Evolutionary conservation across 164 flowering plant species (phyloP).

Genomic region (Annona squamosa): DNA sequence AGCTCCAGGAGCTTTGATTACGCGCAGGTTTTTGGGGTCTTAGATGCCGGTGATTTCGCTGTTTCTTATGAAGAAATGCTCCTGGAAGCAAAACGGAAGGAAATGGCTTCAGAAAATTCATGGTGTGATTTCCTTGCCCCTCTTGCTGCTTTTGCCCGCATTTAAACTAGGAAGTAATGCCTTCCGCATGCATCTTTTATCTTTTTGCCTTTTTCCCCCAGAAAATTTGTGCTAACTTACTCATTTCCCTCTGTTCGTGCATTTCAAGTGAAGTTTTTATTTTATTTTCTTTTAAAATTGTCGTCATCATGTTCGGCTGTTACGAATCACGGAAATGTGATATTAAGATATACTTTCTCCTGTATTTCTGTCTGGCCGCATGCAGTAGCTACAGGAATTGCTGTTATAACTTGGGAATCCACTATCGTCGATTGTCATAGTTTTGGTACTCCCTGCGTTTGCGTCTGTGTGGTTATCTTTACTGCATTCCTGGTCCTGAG

Average conservation of each 20-base stretch:
- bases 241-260: background rate
- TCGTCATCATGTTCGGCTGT: background rate
- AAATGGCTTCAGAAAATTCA: slow-evolving; percentile 1
- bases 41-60: slow-evolving; percentile 28
- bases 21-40: slow-evolving; percentile 51
- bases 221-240: background rate
- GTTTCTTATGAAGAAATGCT: slow-evolving; percentile 46
- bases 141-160: background rate
- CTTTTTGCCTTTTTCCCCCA: background rate
- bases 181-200: background rate
- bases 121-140: background rate
- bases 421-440: background rate
- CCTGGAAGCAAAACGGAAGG: slow-evolving; percentile 3
- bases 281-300: background rate
- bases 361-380: background rate
- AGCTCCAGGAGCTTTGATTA: slow-evolving; percentile 44
- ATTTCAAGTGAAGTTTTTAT: background rate
- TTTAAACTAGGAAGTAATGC: background rate
- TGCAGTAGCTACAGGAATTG: background rate
- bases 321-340: background rate
- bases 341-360: background rate
- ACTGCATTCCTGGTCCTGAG: too few relatives aligned
- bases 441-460: background rate
- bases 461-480: background rate
- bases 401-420: background rate